Evolutionary conservation across 192 early-diverging fungal species (phyloP).

Genomic region (Umbelopsis ramanniana): DNA sequence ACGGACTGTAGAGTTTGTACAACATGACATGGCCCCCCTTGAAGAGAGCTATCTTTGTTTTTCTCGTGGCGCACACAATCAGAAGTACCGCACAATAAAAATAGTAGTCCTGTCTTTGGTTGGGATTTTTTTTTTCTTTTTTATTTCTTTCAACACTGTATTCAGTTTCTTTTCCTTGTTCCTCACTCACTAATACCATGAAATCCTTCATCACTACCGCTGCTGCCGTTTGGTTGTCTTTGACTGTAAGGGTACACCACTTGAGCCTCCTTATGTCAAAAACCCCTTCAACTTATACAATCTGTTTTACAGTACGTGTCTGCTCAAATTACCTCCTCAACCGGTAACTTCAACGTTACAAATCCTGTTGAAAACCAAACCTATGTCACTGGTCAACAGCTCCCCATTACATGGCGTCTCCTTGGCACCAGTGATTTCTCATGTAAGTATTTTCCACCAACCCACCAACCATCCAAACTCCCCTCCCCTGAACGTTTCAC

Average conservation of each 20-base stretch:
- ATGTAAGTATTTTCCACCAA: slow-evolving; percentile 22
- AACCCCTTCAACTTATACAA: background rate
- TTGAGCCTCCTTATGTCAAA: background rate
- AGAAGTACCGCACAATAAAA: slow-evolving; percentile 9
- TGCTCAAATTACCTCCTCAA: slow-evolving; percentile 33
- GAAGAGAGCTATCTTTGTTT: slow-evolving; percentile 15
- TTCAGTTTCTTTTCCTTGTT: background rate
- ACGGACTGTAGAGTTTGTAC: slow-evolving; percentile 19
- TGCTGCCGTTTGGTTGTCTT: slow-evolving; percentile 15
- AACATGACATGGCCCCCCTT: slow-evolving; percentile 7
- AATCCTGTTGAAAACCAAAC: slow-evolving; percentile 32
- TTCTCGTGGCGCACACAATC: slow-evolving; percentile 24
- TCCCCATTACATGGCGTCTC: slow-evolving; percentile 36
- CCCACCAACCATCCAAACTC: too few species aligned
- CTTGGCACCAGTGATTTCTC: slow-evolving; percentile 25
- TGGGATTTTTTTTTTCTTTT: background rate
- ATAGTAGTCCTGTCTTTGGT: background rate
- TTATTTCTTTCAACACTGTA: background rate
- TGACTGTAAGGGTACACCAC: background rate
- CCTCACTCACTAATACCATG: background rate
- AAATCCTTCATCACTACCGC: slow-evolving; percentile 1
- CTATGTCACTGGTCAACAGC: slow-evolving; percentile 36
- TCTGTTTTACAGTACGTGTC: slow-evolving; percentile 15
- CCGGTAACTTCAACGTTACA: slow-evolving; percentile 37
- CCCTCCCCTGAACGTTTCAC: too few species aligned